Evolutionary conservation across 2,329 filamentous ascomycete genomes (phyloP).

Genomic region (Coniochaeta pulveracea): DNA sequence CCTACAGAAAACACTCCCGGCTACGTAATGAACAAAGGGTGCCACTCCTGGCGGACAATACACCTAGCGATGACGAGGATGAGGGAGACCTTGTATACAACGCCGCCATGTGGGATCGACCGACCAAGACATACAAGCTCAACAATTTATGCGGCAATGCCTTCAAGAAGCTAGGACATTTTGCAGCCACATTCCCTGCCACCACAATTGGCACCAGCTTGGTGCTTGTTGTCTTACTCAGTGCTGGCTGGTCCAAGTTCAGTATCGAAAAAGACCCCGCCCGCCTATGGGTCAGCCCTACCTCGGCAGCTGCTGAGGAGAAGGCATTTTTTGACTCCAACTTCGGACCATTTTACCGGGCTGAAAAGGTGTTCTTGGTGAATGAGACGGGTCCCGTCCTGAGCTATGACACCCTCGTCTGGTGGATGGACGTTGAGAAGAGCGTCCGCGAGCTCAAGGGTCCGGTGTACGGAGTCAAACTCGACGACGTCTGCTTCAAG

Average conservation of each 20-base stretch:
- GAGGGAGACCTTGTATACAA: slow-evolving; percentile 76
- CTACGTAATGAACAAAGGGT: slow-evolving; percentile 72
- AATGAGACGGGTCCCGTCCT: slow-evolving; percentile 84
- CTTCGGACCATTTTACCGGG: slow-evolving; percentile 92
- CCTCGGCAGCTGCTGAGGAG: slow-evolving; percentile 80
- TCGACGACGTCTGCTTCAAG: slow-evolving; percentile 88
- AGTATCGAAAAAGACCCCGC: slow-evolving; percentile 86
- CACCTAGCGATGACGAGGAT: slow-evolving; percentile 84
- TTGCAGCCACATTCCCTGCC: slow-evolving; percentile 71
- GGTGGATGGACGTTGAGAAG: slow-evolving; percentile 90
- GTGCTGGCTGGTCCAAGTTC: slow-evolving; percentile 80
- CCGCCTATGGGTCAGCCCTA: slow-evolving; percentile 90
- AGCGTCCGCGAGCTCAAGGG: slow-evolving; percentile 65
- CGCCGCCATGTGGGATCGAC: slow-evolving; percentile 66
- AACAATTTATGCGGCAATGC: slow-evolving; percentile 73
- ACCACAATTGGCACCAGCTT: slow-evolving; percentile 71
- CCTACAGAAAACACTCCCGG: slow-evolving; percentile 61
- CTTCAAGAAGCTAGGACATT: slow-evolving; percentile 71
- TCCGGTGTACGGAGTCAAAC: slow-evolving; percentile 50
- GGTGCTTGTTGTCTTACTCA: slow-evolving; percentile 66
- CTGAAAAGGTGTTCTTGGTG: slow-evolving; percentile 86
- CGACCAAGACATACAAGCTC: slow-evolving; percentile 67
- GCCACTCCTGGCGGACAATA: slow-evolving; percentile 75
- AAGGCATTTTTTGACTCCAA: slow-evolving; percentile 88
- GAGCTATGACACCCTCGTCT: slow-evolving; percentile 75